phyloP scores from a whole-genome alignment of 1,139 yeast species.

The Suhomyces panamericanus region DNA sequence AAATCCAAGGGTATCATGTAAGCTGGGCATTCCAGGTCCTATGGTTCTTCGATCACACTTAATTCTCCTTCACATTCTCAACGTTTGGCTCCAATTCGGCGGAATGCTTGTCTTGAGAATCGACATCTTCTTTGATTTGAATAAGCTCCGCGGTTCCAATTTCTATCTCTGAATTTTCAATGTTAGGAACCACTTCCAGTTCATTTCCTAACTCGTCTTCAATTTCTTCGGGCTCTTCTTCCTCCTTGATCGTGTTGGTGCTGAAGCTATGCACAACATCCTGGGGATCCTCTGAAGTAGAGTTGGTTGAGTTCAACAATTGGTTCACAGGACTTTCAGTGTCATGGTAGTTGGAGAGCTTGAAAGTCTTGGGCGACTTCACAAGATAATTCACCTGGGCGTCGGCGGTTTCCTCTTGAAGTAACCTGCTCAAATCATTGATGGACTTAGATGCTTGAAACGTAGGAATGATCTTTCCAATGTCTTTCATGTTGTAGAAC shows the following conservation, averaged over 20 bases:
- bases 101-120: not conserved
- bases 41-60: not conserved
- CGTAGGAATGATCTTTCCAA: conserved; percentile 41
- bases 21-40: not conserved
- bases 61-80: not conserved
- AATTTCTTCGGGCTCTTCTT: conserved; percentile 40
- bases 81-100: not conserved
- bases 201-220: conserved; percentile 7
- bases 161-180: not conserved
- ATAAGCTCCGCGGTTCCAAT: not conserved
- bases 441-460: conserved; percentile 38
- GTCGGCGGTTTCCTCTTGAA: conserved; percentile 12
- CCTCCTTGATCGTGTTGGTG: conserved; percentile 42
- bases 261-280: conserved; percentile 31
- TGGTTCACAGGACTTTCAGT: conserved; percentile 42
- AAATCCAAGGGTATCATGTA: conserved; percentile 1
- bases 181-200: not conserved
- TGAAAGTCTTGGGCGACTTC: conserved; percentile 47
- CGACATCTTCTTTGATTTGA: not conserved
- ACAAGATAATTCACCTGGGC: conserved; percentile 28
- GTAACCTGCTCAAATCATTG: conserved; percentile 24
- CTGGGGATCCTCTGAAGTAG: conserved; percentile 14
- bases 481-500: conserved; percentile 37
- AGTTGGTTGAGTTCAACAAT: conserved; percentile 30
- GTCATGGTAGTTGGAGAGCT: conserved; percentile 40